These are phyloP conservation scores for Ulota crispa DNA, from an alignment of 225 moss, liverwort and hornwort species.

Conservation along the genomic window DNA sequence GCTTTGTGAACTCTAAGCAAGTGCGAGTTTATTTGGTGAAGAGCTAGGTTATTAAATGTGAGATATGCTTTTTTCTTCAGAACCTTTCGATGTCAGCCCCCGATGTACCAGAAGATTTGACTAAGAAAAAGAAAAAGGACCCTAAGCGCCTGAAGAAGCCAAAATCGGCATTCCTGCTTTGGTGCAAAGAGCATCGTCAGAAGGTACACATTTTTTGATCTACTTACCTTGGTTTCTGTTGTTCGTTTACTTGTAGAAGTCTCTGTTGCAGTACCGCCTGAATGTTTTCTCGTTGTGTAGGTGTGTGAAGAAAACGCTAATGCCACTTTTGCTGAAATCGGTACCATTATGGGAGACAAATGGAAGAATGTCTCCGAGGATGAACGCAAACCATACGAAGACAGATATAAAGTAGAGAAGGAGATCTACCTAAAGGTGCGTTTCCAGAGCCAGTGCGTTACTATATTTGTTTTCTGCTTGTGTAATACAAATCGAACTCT, in stretches of 20 bases:
- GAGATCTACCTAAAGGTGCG: conserved; percentile 79
- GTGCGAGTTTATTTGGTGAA: not conserved
- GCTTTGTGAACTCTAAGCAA: not conserved
- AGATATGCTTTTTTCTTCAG: conserved; percentile 24
- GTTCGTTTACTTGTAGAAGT: too few species aligned
- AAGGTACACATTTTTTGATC: conserved; percentile 25
- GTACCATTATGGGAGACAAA: conserved; percentile 75
- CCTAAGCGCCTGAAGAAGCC: conserved; percentile 67
- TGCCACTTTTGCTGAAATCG: conserved; percentile 70
- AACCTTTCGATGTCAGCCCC: conserved; percentile 38
- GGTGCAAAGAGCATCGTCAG: conserved; percentile 83
- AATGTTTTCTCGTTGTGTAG: conserved; percentile 27
- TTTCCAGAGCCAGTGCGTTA: not conserved
- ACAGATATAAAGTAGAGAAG: conserved; percentile 77
- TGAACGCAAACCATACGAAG: conserved; percentile 80
- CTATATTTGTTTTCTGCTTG: not conserved
- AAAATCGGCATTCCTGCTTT: conserved; percentile 70
- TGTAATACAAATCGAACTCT: not conserved
- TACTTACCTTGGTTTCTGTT: not conserved
- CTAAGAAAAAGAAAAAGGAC: conserved; percentile 62
- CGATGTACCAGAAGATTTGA: conserved; percentile 43
- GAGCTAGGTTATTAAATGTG: not conserved
- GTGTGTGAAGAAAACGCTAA: conserved; percentile 67
- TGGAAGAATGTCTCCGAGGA: conserved; percentile 84
- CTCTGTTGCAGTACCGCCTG: not conserved